Conservation (phyloP, 179 eudicot genomes). For the Actinidia arguta region DNA sequence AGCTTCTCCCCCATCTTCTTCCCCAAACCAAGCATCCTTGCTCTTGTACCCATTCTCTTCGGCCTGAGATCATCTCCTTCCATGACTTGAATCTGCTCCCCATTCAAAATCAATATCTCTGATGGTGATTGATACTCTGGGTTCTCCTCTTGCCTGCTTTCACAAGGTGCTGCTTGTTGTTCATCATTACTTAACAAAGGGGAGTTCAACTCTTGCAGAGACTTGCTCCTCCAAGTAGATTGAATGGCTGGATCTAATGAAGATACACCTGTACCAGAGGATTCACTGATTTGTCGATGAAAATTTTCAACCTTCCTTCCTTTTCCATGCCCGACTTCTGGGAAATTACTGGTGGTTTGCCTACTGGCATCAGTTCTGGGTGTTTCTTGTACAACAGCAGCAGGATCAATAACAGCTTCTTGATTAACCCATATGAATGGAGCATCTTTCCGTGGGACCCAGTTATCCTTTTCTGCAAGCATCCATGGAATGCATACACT, state of each 20-base stretch:
- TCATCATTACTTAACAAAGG: constrained; percentile 52
- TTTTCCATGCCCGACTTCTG: constrained; percentile 41
- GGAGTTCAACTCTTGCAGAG: constrained; percentile 41
- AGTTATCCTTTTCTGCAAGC: constrained; percentile 94
- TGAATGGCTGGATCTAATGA: constrained; percentile 30
- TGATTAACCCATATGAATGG: constrained; percentile 76
- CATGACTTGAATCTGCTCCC: constrained; percentile 32
- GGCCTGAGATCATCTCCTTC: constrained; percentile 64
- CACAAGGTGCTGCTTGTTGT: constrained; percentile 12
- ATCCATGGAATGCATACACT: constrained; percentile 76
- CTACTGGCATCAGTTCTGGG: constrained; percentile 19
- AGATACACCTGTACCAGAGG: constrained; percentile 23
- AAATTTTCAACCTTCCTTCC: constrained; percentile 29
- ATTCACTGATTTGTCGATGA: constrained; percentile 22
- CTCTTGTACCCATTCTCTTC: constrained; percentile 66
- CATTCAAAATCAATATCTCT: constrained; percentile 41
- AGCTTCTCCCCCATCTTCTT: constrained; percentile 88
- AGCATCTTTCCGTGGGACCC: constrained; percentile 75
- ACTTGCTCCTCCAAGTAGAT: constrained; percentile 30
- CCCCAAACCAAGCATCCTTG: constrained; percentile 80
- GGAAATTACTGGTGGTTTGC: constrained; percentile 10
- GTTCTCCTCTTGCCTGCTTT: constrained; percentile 34
- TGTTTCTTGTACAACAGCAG: constrained; percentile 32
- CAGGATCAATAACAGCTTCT: constrained; percentile 43
- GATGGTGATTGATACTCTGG: constrained; percentile 36